phyloP scores from a whole-genome alignment of 257 asterid species.

The Solanum raphanifolium region DNA sequence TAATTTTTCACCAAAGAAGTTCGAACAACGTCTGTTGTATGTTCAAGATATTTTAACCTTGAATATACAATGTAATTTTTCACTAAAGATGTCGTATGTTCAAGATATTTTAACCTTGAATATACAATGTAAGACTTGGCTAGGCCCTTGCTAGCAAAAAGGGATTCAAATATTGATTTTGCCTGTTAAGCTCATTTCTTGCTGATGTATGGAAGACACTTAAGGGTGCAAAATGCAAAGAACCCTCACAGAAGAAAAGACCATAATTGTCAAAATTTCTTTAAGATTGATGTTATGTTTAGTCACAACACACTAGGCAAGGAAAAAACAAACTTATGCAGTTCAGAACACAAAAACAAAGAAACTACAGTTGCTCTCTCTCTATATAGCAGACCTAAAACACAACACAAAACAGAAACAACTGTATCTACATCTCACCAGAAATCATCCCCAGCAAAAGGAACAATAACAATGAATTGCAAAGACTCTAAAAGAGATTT shows the following conservation, averaged over 20 bases:
- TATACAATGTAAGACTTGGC: too few relatives aligned
- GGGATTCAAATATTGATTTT: neutral
- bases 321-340: conserved; percentile 1
- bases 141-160: neutral
- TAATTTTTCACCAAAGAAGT: too few relatives aligned
- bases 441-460: conserved; percentile 4
- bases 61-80: too few relatives aligned
- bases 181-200: neutral
- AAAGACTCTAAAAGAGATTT: neutral
- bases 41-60: too few relatives aligned
- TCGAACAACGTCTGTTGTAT: too few relatives aligned
- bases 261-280: conserved; percentile 9
- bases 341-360: neutral
- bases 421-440: conserved; percentile 34
- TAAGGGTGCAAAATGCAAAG: neutral
- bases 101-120: too few relatives aligned
- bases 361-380: conserved; percentile 17
- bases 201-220: neutral
- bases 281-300: neutral
- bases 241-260: neutral
- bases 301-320: neutral
- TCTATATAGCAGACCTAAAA: conserved; percentile 8
- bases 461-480: neutral
- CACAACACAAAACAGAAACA: conserved; percentile 4
- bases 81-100: too few relatives aligned